These are phyloP conservation scores for Cnidoscolus chayamansa DNA, from an alignment of 441 rosid genomes.

Conservation along the genomic window DNA sequence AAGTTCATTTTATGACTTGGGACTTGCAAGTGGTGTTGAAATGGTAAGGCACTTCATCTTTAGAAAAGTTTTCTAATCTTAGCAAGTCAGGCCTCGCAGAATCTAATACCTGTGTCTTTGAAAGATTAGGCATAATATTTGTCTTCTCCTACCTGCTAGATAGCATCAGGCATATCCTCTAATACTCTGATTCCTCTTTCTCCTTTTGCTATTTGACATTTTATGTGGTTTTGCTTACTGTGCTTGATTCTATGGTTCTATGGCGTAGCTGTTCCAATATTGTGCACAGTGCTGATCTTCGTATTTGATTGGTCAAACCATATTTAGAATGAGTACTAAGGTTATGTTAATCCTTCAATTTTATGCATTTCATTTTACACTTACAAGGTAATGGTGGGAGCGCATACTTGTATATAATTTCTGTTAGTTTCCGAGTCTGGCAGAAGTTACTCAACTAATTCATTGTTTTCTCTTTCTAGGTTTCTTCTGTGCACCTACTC, in stretches of 20 bases:
- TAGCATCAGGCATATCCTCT: background rate
- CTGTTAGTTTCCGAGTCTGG: background rate
- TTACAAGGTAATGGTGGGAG: background rate
- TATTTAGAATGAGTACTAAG: background rate
- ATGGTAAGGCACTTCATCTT: slow-evolving; percentile 45
- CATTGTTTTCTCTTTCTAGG: background rate
- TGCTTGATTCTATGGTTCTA: background rate
- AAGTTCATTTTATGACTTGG: slow-evolving; percentile 52
- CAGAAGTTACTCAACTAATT: background rate
- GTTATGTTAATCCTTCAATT: background rate
- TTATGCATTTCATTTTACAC: background rate
- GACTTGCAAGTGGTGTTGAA: slow-evolving; percentile 42
- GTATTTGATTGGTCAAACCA: background rate
- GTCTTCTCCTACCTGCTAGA: background rate
- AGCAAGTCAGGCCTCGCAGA: background rate
- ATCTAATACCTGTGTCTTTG: slow-evolving; percentile 7
- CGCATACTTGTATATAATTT: background rate
- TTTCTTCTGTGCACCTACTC: background rate
- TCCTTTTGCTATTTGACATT: background rate
- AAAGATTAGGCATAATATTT: background rate
- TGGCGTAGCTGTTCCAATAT: background rate
- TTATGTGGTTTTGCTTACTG: background rate
- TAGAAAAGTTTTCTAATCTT: background rate
- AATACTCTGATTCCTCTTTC: background rate
- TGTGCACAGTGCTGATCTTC: background rate